phyloP scores from a whole-genome alignment of 495 filamentous ascomycete genomes.

The Poronia punctata region DNA sequence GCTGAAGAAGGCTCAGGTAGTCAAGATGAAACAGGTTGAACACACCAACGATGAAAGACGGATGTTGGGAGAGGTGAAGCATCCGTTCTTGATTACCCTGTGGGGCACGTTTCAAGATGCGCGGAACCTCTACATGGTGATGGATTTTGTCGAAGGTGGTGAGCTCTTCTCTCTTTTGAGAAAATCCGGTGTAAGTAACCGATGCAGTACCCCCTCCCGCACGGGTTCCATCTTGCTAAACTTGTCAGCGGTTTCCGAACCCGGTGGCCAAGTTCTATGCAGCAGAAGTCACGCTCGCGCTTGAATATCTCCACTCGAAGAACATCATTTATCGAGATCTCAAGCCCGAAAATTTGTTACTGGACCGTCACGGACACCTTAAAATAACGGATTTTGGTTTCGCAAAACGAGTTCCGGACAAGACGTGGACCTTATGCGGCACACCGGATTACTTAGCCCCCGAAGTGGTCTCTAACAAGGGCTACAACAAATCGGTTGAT shows the following conservation, averaged over 20 bases:
- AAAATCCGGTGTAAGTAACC: constrained; percentile 80
- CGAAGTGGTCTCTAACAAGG: constrained; percentile 94
- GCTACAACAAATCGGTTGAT: constrained; percentile 98
- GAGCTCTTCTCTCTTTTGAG: constrained; percentile 92
- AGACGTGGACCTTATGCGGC: constrained; percentile 97
- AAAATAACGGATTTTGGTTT: constrained; percentile 99
- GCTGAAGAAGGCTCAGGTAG: constrained; percentile 94
- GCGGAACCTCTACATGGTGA: constrained; percentile 97
- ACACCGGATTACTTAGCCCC: constrained; percentile 98
- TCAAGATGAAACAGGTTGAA: constrained; percentile 99
- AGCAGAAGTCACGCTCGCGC: constrained; percentile 88
- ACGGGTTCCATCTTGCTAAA: background rate
- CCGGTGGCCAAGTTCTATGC: constrained; percentile 99
- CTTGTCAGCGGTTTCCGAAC: constrained; percentile 83
- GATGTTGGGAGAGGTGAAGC: constrained; percentile 91
- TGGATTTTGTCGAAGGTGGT: constrained; percentile 99
- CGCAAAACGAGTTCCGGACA: constrained; percentile 95
- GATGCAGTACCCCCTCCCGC: background rate
- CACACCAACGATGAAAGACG: constrained; percentile 96
- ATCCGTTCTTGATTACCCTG: constrained; percentile 93
- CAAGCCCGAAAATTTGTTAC: constrained; percentile 91
- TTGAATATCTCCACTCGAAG: constrained; percentile 91
- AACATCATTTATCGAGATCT: constrained; percentile 97
- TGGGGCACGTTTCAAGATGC: constrained; percentile 98
- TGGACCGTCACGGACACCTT: constrained; percentile 92